These are phyloP conservation scores for Thymus mandschuricus DNA, from an alignment of 257 asterid species.

Conservation along the genomic window DNA sequence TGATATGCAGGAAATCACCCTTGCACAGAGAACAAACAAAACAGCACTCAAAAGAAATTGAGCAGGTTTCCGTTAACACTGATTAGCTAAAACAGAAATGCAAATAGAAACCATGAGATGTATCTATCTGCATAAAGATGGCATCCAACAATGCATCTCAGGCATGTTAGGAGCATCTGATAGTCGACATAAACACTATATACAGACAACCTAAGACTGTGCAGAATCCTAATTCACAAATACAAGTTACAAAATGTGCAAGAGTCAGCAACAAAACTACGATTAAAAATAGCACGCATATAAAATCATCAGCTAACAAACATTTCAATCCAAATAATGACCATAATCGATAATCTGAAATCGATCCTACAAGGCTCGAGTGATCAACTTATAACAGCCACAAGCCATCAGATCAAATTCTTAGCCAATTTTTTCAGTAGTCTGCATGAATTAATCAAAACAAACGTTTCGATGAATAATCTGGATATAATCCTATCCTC, in stretches of 20 bases:
- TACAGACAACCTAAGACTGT: background rate
- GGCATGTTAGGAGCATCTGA: background rate
- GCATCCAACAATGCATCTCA: background rate
- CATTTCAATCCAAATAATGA: background rate
- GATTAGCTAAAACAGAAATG: background rate
- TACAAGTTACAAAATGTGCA: conserved; percentile 16
- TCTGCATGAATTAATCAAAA: background rate
- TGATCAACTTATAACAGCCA: conserved; percentile 1
- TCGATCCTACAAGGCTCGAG: background rate
- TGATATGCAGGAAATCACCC: conserved; percentile 3
- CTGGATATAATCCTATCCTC: conserved; percentile 13
- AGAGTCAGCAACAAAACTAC: conserved; percentile 11
- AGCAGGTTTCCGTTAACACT: background rate
- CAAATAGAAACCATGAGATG: background rate
- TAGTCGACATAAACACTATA: background rate
- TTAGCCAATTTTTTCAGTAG: background rate
- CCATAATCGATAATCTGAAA: background rate
- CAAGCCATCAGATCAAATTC: conserved; percentile 4
- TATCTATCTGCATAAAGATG: conserved; percentile 2
- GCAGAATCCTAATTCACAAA: background rate
- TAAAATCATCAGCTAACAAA: conserved; percentile 13
- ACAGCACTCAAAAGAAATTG: background rate
- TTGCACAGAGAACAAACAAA: conserved; percentile 5
- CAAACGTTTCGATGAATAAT: background rate
- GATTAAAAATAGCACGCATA: background rate